These are phyloP conservation scores for Stemphylium beticola DNA, from an alignment of 2,329 filamentous ascomycete genomes.

Conservation along the genomic window DNA sequence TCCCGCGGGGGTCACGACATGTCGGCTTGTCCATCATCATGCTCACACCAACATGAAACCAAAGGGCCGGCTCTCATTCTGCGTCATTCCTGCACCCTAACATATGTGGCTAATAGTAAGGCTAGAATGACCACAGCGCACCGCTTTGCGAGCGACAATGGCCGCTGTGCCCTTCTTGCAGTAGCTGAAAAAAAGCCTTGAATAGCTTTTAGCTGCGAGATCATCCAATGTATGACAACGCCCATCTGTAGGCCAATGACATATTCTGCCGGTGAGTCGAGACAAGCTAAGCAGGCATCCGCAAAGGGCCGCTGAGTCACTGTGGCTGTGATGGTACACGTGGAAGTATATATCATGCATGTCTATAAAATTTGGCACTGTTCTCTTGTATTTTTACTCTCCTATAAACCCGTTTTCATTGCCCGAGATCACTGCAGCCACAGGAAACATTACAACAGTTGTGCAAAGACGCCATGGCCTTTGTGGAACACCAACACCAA, in stretches of 20 bases:
- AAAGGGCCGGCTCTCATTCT: neutral
- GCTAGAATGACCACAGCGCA: neutral
- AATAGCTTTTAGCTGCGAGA: neutral
- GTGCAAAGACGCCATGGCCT: neutral
- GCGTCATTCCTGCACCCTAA: neutral
- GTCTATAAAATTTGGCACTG: neutral
- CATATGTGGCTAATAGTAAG: neutral
- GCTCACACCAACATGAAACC: neutral
- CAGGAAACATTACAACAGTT: neutral
- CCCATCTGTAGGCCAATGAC: neutral
- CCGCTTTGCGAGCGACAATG: too few relatives aligned
- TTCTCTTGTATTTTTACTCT: neutral
- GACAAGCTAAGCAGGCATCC: neutral
- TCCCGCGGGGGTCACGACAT: slow-evolving; percentile 3
- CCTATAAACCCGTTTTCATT: too few relatives aligned
- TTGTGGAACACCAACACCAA: neutral
- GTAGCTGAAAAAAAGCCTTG: neutral
- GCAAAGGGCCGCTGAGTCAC: neutral
- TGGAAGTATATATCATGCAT: neutral
- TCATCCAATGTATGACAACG: neutral
- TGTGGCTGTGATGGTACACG: neutral
- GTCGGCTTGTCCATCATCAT: neutral
- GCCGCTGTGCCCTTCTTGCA: too few relatives aligned
- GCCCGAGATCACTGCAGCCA: neutral
- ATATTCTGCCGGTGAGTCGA: slow-evolving; percentile 4